Conservation (phyloP, 805 yeast species). For the Hanseniaspora lindneri region DNA sequence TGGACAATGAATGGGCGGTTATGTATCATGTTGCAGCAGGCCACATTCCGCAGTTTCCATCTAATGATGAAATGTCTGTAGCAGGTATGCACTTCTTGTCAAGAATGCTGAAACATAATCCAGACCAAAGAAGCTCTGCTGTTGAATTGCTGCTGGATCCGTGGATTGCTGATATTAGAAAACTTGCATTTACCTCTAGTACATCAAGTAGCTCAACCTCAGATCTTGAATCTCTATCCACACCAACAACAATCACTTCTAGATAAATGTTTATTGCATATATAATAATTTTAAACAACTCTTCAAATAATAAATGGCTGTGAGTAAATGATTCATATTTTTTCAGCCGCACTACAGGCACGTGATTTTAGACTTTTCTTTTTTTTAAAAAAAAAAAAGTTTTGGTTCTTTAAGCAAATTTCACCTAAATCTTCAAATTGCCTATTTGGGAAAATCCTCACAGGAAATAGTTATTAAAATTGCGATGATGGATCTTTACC, state of each 20-base stretch:
- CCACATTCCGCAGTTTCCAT: constrained; percentile 75
- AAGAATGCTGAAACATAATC: constrained; percentile 72
- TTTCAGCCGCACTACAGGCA: too few relatives aligned
- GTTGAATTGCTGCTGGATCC: constrained; percentile 77
- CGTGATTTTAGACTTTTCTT: too few relatives aligned
- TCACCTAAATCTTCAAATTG: not conserved
- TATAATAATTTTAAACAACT: not conserved
- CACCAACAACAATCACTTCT: not conserved
- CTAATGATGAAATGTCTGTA: constrained; percentile 60
- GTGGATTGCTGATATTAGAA: constrained; percentile 68
- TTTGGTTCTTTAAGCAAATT: too few relatives aligned
- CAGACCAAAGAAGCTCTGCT: constrained; percentile 68
- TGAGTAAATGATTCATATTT: too few relatives aligned
- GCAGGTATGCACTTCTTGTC: constrained; percentile 61
- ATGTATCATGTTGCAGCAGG: constrained; percentile 98
- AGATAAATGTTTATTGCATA: not conserved
- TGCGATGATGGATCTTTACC: too few relatives aligned
- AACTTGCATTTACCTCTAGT: constrained; percentile 50
- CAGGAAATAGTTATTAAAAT: too few relatives aligned
- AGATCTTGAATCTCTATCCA: not conserved
- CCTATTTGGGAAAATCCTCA: not conserved
- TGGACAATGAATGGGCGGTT: constrained; percentile 95
- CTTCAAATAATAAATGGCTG: too few relatives aligned
- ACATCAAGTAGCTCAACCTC: constrained; percentile 20
- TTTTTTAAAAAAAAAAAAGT: too few relatives aligned